phyloP scores from a whole-genome alignment of 257 asterid genomes.

The Primulina huaijiensis region DNA sequence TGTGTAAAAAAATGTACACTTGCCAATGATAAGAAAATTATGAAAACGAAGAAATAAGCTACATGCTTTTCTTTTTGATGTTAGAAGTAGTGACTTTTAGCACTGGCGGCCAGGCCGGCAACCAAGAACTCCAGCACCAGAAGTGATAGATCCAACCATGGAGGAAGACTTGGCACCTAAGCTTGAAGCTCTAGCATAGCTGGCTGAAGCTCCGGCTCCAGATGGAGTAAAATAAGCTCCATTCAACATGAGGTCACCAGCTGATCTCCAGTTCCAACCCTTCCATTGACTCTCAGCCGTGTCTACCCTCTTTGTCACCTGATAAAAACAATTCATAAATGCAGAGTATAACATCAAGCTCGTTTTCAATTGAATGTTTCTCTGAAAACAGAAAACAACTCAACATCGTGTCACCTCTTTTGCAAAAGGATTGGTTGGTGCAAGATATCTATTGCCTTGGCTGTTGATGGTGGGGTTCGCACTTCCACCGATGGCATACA shows the following conservation, averaged over 20 bases:
- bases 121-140: conserved; percentile 47
- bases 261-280: conserved; percentile 63
- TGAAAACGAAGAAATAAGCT: background rate
- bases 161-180: conserved; percentile 58
- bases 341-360: background rate
- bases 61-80: conserved; percentile 20
- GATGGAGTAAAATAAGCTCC: conserved; percentile 61
- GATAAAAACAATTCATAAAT: conserved; percentile 17
- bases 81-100: conserved; percentile 24
- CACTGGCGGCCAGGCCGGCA: conserved; percentile 51
- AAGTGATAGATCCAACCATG: conserved; percentile 43
- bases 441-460: conserved; percentile 60
- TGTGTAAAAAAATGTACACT: conserved; percentile 49
- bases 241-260: conserved; percentile 55
- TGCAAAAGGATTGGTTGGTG: conserved; percentile 43
- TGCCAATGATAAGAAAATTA: conserved; percentile 25
- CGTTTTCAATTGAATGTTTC: background rate
- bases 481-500: conserved; percentile 66
- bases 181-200: conserved; percentile 63
- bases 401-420: conserved; percentile 43
- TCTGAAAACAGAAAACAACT: background rate
- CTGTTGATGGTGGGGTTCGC: conserved; percentile 57
- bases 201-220: conserved; percentile 61
- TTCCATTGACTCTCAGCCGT: conserved; percentile 40
- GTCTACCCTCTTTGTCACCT: conserved; percentile 55